Conservation (phyloP, 2,329 filamentous ascomycete genomes). For the Trichoderma afroharzianum region DNA sequence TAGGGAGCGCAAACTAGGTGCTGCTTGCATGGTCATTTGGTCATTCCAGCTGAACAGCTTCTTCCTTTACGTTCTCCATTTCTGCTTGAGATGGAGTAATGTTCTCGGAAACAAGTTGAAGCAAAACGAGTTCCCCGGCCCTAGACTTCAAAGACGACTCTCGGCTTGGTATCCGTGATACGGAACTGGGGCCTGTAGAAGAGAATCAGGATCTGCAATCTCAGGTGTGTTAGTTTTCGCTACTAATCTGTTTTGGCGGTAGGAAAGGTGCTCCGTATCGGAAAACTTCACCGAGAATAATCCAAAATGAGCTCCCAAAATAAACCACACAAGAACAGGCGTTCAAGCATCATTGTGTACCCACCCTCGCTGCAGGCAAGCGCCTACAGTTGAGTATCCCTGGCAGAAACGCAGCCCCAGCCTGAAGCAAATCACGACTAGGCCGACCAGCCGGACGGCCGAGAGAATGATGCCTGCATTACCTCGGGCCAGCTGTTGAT, state of each 20-base stretch:
- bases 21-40: neutral
- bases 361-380: neutral
- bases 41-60: neutral
- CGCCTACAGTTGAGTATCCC: neutral
- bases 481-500: neutral
- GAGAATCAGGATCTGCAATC: neutral
- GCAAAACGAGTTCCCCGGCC: neutral
- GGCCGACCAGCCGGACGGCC: neutral
- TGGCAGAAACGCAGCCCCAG: neutral
- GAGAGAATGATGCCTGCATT: neutral
- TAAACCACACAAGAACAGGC: neutral
- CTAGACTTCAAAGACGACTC: neutral
- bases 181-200: neutral
- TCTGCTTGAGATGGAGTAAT: neutral
- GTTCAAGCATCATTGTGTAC: neutral
- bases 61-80: neutral
- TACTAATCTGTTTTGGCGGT: neutral
- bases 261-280: neutral
- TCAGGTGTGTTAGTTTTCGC: neutral
- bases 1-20: neutral
- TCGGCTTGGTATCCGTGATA: neutral
- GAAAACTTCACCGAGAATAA: neutral
- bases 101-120: neutral
- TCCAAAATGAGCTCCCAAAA: neutral
- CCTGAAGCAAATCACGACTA: neutral